Conservation (phyloP, 169 alveolate genomes). For the Toxoplasma gondii region DNA sequence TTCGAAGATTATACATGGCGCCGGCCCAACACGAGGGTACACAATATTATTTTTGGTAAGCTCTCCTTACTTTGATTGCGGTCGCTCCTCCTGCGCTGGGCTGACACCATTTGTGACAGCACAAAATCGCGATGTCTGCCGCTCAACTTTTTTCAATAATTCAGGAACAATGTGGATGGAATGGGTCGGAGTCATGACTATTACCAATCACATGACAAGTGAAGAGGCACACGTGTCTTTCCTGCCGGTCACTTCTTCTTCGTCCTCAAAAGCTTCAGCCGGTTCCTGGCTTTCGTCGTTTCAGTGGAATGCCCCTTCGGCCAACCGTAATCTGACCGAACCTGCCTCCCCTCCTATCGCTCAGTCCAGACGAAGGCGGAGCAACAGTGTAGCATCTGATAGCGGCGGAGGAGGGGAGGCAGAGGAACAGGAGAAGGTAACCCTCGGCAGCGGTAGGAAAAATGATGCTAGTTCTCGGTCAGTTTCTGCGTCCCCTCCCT, state of each 20-base stretch:
- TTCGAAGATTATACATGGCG: constrained; percentile 67
- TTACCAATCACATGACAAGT: neutral
- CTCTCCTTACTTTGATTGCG: neutral
- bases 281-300: neutral
- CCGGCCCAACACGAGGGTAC: constrained; percentile 72
- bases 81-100: neutral
- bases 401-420: no score
- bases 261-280: neutral
- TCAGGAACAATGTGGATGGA: constrained; percentile 69
- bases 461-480: neutral
- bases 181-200: constrained; percentile 66
- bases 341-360: neutral
- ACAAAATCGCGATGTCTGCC: neutral
- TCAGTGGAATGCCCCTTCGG: neutral
- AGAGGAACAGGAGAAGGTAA: no score
- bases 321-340: neutral
- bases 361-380: no score
- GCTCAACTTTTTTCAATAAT: neutral
- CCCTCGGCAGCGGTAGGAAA: neutral
- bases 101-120: neutral
- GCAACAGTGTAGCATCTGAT: no score
- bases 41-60: constrained; percentile 69
- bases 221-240: constrained; percentile 21
- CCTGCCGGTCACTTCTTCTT: constrained; percentile 7
- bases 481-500: neutral